Percentiles rank a stretch among this genome's conserved stretches.
Conservation (phyloP, 768 basidiomycete species). For the Grammothele lineata region DNA sequence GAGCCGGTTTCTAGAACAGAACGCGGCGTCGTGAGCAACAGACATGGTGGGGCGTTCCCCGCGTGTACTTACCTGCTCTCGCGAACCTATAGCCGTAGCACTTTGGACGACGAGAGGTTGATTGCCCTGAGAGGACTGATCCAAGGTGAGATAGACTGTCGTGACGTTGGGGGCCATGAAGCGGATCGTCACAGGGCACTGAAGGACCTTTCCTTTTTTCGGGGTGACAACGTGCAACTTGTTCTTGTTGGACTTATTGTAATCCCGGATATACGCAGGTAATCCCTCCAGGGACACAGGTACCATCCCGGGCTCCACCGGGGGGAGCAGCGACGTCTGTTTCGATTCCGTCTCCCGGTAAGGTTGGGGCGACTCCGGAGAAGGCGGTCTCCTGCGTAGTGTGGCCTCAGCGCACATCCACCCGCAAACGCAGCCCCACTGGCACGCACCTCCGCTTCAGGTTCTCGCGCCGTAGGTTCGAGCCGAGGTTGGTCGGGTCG, state of each 20-base stretch:
- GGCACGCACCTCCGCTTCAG: conserved; percentile 52
- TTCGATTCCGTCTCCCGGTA: conserved; percentile 43
- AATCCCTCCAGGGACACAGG: conserved; percentile 44
- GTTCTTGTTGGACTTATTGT: conserved; percentile 41
- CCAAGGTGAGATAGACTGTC: conserved; percentile 54
- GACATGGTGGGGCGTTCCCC: too few relatives aligned
- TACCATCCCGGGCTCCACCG: conserved; percentile 30
- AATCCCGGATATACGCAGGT: conserved; percentile 50
- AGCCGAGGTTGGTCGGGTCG: conserved; percentile 47
- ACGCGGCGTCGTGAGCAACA: conserved; percentile 4
- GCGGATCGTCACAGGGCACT: conserved; percentile 43
- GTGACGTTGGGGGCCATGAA: conserved; percentile 63
- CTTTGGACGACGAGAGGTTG: conserved; percentile 48
- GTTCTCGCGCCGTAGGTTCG: conserved; percentile 42
- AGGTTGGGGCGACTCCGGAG: conserved; percentile 60
- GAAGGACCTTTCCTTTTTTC: conserved; percentile 19
- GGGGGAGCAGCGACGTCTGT: conserved; percentile 39
- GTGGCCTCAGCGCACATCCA: not conserved
- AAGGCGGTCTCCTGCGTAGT: conserved; percentile 38
- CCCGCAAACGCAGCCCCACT: conserved; percentile 7
- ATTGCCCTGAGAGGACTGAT: conserved; percentile 24
- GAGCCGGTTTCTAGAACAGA: conserved; percentile 56
- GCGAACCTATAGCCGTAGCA: conserved; percentile 66
- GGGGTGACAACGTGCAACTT: conserved; percentile 56
- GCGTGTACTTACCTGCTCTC: conserved; percentile 60